These are phyloP conservation scores for Solanum peruvianum DNA, from an alignment of 257 asterid genomes.

Conservation along the genomic window DNA sequence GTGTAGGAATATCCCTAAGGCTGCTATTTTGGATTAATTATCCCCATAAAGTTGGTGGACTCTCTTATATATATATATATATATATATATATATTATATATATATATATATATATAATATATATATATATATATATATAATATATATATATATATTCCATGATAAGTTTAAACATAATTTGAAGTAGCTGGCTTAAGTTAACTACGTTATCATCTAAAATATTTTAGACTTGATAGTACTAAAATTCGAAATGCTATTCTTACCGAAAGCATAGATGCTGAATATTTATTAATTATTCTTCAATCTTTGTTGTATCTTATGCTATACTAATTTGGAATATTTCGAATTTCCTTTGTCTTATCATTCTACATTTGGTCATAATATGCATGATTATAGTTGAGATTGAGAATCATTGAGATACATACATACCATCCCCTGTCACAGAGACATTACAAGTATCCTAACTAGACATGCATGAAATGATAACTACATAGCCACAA, in stretches of 20 bases:
- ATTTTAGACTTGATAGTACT: too few species aligned
- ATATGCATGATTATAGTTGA: neutral
- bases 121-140: too few species aligned
- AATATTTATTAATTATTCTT: neutral
- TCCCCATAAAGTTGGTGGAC: too few species aligned
- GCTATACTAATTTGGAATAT: neutral
- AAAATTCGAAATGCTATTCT: neutral
- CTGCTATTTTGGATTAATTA: neutral
- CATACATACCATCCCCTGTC: neutral
- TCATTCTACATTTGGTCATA: neutral
- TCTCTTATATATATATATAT: too few species aligned
- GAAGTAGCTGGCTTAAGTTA: too few species aligned
- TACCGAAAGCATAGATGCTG: neutral
- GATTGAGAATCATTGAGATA: neutral
- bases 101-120: too few species aligned
- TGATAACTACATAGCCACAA: neutral
- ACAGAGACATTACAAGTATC: neutral
- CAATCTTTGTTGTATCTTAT: neutral
- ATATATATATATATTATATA: too few species aligned
- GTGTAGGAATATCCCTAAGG: neutral
- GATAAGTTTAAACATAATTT: too few species aligned
- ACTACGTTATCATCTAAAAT: too few species aligned
- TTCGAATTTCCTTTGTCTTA: neutral
- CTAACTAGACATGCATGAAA: neutral
- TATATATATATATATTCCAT: too few species aligned